Conservation (phyloP, 2,329 filamentous ascomycete genomes). For the Neoscytalidium dimidiatum region DNA sequence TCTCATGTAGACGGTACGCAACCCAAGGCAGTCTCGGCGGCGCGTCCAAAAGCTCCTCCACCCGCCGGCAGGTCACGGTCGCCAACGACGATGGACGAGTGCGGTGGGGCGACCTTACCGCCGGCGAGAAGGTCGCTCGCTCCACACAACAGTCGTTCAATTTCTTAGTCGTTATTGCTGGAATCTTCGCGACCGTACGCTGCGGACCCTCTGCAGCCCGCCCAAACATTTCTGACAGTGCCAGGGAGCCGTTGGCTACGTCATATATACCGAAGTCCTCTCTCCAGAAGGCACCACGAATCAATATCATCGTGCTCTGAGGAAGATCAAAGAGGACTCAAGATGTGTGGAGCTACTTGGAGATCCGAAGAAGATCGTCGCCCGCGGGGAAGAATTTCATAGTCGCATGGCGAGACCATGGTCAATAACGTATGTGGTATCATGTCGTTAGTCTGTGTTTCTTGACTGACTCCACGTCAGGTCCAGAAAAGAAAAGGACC, state of each 20-base stretch:
- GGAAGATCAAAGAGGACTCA: conserved; percentile 72
- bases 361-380: conserved; percentile 66
- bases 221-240: conserved; percentile 11
- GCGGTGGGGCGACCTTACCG: conserved; percentile 76
- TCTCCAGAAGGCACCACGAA: conserved; percentile 75
- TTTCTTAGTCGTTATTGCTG: conserved; percentile 73
- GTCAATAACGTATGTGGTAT: conserved; percentile 42
- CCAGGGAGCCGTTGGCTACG: conserved; percentile 66
- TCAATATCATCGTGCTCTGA: conserved; percentile 85
- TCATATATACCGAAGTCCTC: conserved; percentile 40
- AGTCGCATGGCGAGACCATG: conserved; percentile 74
- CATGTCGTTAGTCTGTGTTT: conserved; percentile 52
- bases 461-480: conserved; percentile 20
- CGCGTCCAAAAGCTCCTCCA: conserved; percentile 7
- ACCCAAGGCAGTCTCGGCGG: conserved; percentile 1
- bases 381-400: conserved; percentile 77
- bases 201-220: not conserved
- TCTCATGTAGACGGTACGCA: not conserved
- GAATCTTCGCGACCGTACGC: conserved; percentile 74
- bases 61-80: conserved; percentile 65
- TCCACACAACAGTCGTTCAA: conserved; percentile 92
- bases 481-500: conserved; percentile 71
- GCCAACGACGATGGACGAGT: conserved; percentile 84
- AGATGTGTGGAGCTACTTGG: conserved; percentile 75
- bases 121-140: conserved; percentile 75